A percentile compares a stretch with the other conserved stretches of the same genome.
Conservation (phyloP, 2,329 filamentous ascomycete genomes). For the Epicoccum sorghinum region DNA sequence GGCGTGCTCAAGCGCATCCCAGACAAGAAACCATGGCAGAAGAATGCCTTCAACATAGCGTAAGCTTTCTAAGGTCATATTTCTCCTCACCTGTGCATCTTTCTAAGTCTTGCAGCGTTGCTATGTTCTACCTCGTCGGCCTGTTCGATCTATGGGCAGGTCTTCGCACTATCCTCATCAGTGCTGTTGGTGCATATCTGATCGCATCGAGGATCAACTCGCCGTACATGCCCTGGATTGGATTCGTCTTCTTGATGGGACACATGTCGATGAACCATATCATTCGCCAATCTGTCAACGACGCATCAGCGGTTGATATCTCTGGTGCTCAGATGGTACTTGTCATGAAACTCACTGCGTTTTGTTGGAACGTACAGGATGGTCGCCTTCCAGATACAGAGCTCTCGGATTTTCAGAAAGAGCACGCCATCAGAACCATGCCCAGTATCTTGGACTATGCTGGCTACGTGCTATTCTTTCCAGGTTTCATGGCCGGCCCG, state of each 20-base stretch:
- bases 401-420: constrained; percentile 86
- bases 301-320: constrained; percentile 77
- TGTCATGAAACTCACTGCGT: constrained; percentile 95
- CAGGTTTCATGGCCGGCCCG: constrained; percentile 84
- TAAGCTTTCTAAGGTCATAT: constrained; percentile 45
- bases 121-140: constrained; percentile 89
- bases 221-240: constrained; percentile 97
- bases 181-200: constrained; percentile 77
- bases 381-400: constrained; percentile 78
- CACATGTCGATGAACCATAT: constrained; percentile 95
- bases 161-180: constrained; percentile 77
- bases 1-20: constrained; percentile 88
- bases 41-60: constrained; percentile 87
- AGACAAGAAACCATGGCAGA: constrained; percentile 79
- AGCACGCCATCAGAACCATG: constrained; percentile 75
- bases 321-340: constrained; percentile 96
- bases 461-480: constrained; percentile 95
- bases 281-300: constrained; percentile 72
- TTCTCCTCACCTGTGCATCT: too few species aligned
- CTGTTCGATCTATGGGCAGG: constrained; percentile 93
- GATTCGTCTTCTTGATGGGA: constrained; percentile 91
- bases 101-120: constrained; percentile 60
- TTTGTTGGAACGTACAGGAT: constrained; percentile 98
- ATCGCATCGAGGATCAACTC: constrained; percentile 85
- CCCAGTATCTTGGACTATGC: constrained; percentile 80